Evolutionary conservation across 371 early-diverging fungal species (phyloP).

Genomic region (Cokeromyces recurvatus): DNA sequence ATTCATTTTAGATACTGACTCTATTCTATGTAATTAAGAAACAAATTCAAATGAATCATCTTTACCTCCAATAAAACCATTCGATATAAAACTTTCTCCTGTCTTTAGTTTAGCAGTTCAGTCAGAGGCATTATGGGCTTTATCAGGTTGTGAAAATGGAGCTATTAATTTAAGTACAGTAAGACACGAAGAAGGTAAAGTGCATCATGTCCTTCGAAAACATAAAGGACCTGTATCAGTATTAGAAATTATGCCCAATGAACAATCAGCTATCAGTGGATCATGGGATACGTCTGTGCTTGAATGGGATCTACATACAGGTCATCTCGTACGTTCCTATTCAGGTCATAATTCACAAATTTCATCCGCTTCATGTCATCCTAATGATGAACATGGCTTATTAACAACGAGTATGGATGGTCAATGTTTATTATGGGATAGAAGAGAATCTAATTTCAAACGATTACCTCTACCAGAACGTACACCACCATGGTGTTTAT

Average conservation of each 20-base stretch:
- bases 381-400: conserved; percentile 49
- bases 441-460: conserved; percentile 61
- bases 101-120: conserved; percentile 90
- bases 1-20: no score
- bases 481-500: conserved; percentile 88
- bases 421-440: conserved; percentile 75
- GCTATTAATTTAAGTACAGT: conserved; percentile 83
- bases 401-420: conserved; percentile 90
- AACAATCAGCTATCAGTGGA: conserved; percentile 79
- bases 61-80: not conserved
- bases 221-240: conserved; percentile 86
- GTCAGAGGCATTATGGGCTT: conserved; percentile 83
- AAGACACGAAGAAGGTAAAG: conserved; percentile 91
- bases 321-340: conserved; percentile 65
- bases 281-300: conserved; percentile 86
- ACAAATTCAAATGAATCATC: no score
- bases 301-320: conserved; percentile 92
- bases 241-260: conserved; percentile 70
- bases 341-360: conserved; percentile 76
- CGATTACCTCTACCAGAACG: conserved; percentile 56
- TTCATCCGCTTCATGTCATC: conserved; percentile 70
- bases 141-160: conserved; percentile 83
- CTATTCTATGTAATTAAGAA: no score
- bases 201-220: conserved; percentile 68
- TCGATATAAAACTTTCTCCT: conserved; percentile 66